Base-by-base conservation (phyloP, 352 stramenopile genomes). In the Phytophthora sp. region DNA sequence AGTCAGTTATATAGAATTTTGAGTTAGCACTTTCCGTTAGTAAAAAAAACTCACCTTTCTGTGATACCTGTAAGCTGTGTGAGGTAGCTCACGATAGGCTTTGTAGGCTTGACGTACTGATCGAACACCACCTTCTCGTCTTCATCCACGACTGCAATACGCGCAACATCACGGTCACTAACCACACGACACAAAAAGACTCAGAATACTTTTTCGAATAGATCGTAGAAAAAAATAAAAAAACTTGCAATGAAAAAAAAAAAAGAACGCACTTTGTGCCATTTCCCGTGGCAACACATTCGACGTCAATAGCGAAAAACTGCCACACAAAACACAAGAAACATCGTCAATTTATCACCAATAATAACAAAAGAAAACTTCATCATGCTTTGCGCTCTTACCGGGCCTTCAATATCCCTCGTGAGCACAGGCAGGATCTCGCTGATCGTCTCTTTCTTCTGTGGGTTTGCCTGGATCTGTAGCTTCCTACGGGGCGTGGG, bases 281-380 rank as follows among this genome's bases (percentile, higher is more conserved):
- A 26, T 73, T 88, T 15, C 93, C 93, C 0, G 89, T 97, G 15
- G 93, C 91, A 13, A 98, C 89, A 71, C 93, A 98, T 72, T 98
- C 93, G 53, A 98, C 91, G 67, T 98, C 93, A 66, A 98, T 96
- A 9, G 89, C 91, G 54, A 93, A 97, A 67, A 97, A 97, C 83
- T 91, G 26, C 18, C 41, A 66, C 15, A 66, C 18, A 70, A 52
- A 36, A 46, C 35, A 8, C 18, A 8, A 23, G 16, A 31, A 38
- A 56, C 0, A 11, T n/a, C 18, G 47, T 56, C 20, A 33, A 46
- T 23, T 38, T 33, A 44, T 13, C 16, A 39, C 31, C 12, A 12
- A 45, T 16, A 26, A 27, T 21, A 15, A 2, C n/a, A 62, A 56
- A 51, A 47, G 60, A 47, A 51, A 35, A 21, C 12, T 56, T 3